Evolutionary conservation across 2,329 filamentous ascomycete species (phyloP).

Genomic region (Raffaelea arxii): DNA sequence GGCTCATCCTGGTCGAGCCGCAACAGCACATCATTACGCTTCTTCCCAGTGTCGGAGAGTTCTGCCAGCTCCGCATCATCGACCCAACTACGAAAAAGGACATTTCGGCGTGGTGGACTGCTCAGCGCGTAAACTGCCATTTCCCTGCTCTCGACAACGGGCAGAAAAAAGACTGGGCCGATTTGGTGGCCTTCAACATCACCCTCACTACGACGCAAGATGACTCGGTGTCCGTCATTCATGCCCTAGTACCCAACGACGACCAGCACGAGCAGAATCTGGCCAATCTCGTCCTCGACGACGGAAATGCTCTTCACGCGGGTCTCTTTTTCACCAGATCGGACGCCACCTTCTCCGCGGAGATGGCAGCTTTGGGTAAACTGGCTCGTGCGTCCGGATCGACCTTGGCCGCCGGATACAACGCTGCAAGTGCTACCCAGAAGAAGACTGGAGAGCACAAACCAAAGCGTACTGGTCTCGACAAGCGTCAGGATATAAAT

Average conservation of each 20-base stretch:
- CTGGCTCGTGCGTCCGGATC: constrained; percentile 5
- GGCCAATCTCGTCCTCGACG: background rate
- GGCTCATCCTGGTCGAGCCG: constrained; percentile 11
- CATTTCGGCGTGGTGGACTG: constrained; percentile 10
- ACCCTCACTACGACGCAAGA: constrained; percentile 3
- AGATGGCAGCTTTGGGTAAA: constrained; percentile 10
- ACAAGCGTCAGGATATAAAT: background rate
- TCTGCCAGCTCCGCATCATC: constrained; percentile 7
- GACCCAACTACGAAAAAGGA: background rate
- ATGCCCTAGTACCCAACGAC: constrained; percentile 6
- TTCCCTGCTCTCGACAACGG: constrained; percentile 2
- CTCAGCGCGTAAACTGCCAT: constrained; percentile 8
- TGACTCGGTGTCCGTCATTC: background rate
- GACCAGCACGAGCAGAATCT: constrained; percentile 1
- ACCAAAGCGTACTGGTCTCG: background rate
- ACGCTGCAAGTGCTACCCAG: too few species aligned
- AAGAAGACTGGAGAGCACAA: too few species aligned
- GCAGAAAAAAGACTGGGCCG: constrained; percentile 5
- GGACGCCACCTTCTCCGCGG: constrained; percentile 12
- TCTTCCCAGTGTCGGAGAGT: constrained; percentile 11
- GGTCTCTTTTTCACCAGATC: constrained; percentile 10
- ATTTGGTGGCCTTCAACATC: constrained; percentile 9
- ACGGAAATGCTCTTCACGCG: constrained; percentile 7
- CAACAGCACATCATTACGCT: background rate
- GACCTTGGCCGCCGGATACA: background rate